Evolutionary conservation across 257 asterid species (phyloP), one percentile per base, ranked within the genome.

Genomic region (Hygrophila difformis): DNA sequence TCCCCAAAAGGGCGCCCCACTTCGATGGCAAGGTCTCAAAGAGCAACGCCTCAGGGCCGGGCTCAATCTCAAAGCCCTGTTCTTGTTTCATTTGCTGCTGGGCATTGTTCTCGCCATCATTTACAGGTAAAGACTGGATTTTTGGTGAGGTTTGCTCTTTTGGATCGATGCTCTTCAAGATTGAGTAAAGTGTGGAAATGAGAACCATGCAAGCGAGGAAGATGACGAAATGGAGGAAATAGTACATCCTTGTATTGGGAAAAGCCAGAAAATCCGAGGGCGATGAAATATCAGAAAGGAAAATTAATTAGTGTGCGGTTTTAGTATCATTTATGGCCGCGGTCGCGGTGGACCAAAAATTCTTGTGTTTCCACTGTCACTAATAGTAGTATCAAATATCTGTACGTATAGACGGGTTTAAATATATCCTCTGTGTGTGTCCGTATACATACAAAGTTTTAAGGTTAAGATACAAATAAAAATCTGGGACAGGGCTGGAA

Each of bases 11-110:
- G 52, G 68, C 21, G 31, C 39, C 77, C 82, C 94, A 70, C 64
- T 70, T 66, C n/a, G 81, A 53, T 9, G 95, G 91, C 63, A 81
- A 65, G 66, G 78, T 70, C 77, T 70, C 84, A 3, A 72, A 61
- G 36, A 76, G 72, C 58, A 81, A 39, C 12, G 73, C 47, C 60
- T 64, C 16, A 34, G 49, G 46, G 11, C 47, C 56, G 47, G 66
- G 66, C 62, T 64, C 75, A 68, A 75, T 49, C 61, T 44, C 68
- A 52, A 53, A 31, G 2, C 39, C 58, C 35, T n/a, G 37, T 43
- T 56, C 76, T 4, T 47, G 51, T 21, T 46, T 46, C 53, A n/a
- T n/a, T n/a, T 33, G 50, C 53, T 68, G 53, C 1, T 19, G 57
- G 33, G 59, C 37, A 40, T 20, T n/a, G 6, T 16, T 48, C 10